Base-by-base conservation (phyloP, 2,329 filamentous ascomycete species). In the Aspergillus transmontanensis region DNA sequence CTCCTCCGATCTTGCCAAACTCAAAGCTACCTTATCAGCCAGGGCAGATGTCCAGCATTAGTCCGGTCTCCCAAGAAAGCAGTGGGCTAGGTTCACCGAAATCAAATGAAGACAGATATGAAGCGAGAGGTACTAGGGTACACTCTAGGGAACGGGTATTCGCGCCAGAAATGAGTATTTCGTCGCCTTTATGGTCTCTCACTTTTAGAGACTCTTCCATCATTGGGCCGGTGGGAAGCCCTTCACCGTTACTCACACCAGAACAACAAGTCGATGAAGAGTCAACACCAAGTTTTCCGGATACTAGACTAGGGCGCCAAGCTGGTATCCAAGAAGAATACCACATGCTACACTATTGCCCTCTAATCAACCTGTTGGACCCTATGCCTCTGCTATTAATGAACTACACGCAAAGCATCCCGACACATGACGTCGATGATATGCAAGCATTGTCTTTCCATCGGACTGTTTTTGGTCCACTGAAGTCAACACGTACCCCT, bases 391-490 rank as follows among this genome's bases (percentile, higher is more conserved):
- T 41, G 14, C 36, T 28, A 21, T 32, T 59, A 10, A 39, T 55
- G 55, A 21, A 53, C 36, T 39, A 14, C 51, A 41, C 43, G 23
- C 41, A 34, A 2, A 19, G 4, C 2, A 48, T 53, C n/a, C 51
- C 26, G 32, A 10, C 54, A 16, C 19, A 58, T 19, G 60, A 58
- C 9, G 56, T 6, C 23, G 53, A 65, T 23, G 63, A 63, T 41
- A 58, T 59, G 12, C 58, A 63, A 50, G 63, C 63, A 26, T 54
- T 60, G 9, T 56, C 30, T 26, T 65, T 63, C 12, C 63, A 65
- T 46, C 59, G 63, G 14, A 56, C 56, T 7, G 14, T 65, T 14
- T 58, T 63, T 34, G 60, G 60, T 23, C 50, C 63, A 6, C 10
- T 63, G 41, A 63, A 63, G 34, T 65, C 63, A 16, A 65, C 63